These are phyloP conservation scores for Coniferiporia sulphurascens DNA, from an alignment of 1,284 basidiomycete species.

Conservation along the genomic window DNA sequence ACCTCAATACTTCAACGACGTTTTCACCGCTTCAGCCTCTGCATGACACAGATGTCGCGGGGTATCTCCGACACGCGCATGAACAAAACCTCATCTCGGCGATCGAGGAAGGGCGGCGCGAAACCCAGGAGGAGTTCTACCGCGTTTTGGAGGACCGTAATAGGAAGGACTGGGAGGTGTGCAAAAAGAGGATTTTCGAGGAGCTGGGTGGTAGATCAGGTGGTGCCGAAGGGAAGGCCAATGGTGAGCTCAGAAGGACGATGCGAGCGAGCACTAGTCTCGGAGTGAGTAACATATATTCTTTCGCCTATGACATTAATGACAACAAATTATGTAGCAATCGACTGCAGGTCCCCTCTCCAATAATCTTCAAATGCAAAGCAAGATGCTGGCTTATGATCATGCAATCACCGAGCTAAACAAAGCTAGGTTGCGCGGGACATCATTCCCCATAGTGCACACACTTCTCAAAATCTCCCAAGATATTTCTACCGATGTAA, in stretches of 20 bases:
- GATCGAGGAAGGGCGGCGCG: slow-evolving; percentile 84
- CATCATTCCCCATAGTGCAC: slow-evolving; percentile 72
- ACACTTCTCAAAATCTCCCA: slow-evolving; percentile 61
- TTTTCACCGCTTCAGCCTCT: slow-evolving; percentile 87
- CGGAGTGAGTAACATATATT: slow-evolving; percentile 37
- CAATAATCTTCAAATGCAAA: slow-evolving; percentile 74
- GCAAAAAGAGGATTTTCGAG: slow-evolving; percentile 87
- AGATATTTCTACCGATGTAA: slow-evolving; percentile 51
- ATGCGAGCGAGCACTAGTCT: slow-evolving; percentile 51
- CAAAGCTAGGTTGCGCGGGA: slow-evolving; percentile 62
- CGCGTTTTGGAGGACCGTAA: slow-evolving; percentile 71
- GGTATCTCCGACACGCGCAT: slow-evolving; percentile 86
- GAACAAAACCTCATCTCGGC: slow-evolving; percentile 93
- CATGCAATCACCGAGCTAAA: slow-evolving; percentile 74
- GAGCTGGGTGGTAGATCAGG: slow-evolving; percentile 70
- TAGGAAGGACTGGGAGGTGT: slow-evolving; percentile 82
- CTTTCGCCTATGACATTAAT: not conserved
- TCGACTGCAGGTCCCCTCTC: slow-evolving; percentile 14
- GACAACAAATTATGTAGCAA: slow-evolving; percentile 4
- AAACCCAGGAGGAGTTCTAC: slow-evolving; percentile 86
- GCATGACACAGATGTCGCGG: slow-evolving; percentile 86
- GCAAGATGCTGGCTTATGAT: slow-evolving; percentile 95
- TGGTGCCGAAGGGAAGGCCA: slow-evolving; percentile 45
- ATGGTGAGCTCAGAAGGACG: slow-evolving; percentile 52
- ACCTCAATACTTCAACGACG: slow-evolving; percentile 78